These are phyloP conservation scores for Keithomyces neogunnii DNA, from an alignment of 2,329 filamentous ascomycete species.

Conservation along the genomic window DNA sequence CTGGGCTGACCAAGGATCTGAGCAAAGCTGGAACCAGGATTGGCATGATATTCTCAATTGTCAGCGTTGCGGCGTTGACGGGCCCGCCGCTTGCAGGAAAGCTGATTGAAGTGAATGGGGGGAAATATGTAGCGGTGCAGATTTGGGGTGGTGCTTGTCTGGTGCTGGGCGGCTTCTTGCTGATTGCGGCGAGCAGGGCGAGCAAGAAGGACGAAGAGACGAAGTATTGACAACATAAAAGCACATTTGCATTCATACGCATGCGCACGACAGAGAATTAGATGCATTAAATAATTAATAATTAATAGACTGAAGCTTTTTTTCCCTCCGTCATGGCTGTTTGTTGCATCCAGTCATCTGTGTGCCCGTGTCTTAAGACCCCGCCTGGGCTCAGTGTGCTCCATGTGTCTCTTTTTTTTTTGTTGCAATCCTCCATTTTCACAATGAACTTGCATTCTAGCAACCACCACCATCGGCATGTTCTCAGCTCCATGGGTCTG, in stretches of 20 bases:
- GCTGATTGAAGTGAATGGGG: conserved; percentile 34
- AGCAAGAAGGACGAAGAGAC: background rate
- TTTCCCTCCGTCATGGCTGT: too few species aligned
- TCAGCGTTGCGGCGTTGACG: conserved; percentile 44
- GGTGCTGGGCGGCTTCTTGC: conserved; percentile 32
- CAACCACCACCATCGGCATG: conserved; percentile 15
- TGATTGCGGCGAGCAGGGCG: conserved; percentile 25
- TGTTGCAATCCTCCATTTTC: background rate
- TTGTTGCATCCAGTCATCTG: too few species aligned
- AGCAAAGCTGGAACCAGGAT: conserved; percentile 46
- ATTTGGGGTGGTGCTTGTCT: conserved; percentile 38
- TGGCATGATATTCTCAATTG: conserved; percentile 52
- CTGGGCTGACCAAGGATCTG: conserved; percentile 41
- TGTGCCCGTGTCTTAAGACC: background rate
- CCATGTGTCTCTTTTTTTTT: background rate
- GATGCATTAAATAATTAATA: too few species aligned
- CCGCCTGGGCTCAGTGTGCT: background rate
- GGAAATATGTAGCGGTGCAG: conserved; percentile 41
- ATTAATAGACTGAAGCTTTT: too few species aligned
- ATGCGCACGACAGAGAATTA: background rate
- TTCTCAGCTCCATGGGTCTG: conserved; percentile 27
- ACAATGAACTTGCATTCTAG: background rate
- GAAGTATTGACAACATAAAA: background rate
- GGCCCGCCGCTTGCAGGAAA: conserved; percentile 47
- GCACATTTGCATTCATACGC: background rate